These are phyloP conservation scores for Globisporangium parvum DNA, from an alignment of 352 stramenopile species.

Conservation along the genomic window DNA sequence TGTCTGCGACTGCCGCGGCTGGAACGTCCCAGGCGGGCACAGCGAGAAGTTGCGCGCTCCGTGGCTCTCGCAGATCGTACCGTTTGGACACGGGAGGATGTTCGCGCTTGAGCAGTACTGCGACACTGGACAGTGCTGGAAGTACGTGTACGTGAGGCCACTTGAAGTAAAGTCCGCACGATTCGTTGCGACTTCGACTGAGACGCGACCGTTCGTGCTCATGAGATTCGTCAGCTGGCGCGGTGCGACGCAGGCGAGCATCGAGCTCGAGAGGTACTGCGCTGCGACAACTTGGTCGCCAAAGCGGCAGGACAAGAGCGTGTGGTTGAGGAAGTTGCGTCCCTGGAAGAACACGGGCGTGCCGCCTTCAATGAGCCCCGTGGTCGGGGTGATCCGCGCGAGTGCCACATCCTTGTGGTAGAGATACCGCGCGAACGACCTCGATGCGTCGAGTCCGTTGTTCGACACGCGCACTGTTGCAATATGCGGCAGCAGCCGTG, in stretches of 20 bases:
- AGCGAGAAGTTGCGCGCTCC: constrained; percentile 90
- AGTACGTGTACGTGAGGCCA: constrained; percentile 67
- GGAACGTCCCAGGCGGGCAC: constrained; percentile 91
- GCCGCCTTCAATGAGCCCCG: constrained; percentile 69
- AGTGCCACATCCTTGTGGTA: constrained; percentile 88
- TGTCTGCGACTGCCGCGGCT: constrained; percentile 76
- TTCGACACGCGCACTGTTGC: constrained; percentile 74
- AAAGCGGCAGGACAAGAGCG: constrained; percentile 86
- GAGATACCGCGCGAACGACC: constrained; percentile 38
- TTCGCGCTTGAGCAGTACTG: constrained; percentile 54
- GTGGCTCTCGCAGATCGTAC: constrained; percentile 58
- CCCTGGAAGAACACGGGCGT: constrained; percentile 90
- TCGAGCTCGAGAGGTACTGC: constrained; percentile 68
- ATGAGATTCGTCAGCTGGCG: constrained; percentile 47
- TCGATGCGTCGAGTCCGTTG: constrained; percentile 73
- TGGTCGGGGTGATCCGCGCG: constrained; percentile 56
- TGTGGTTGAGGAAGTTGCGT: constrained; percentile 92
- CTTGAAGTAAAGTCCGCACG: constrained; percentile 77
- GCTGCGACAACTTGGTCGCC: constrained; percentile 54
- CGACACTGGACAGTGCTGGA: constrained; percentile 48
- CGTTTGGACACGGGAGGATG: constrained; percentile 80
- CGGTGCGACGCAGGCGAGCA: constrained; percentile 81
- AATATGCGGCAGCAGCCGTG: constrained; percentile 43
- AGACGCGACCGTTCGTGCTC: constrained; percentile 36
- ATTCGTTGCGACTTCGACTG: constrained; percentile 84